Base-by-base conservation (phyloP, 176 grass and related monocot genomes). In the Triticum urartu region DNA sequence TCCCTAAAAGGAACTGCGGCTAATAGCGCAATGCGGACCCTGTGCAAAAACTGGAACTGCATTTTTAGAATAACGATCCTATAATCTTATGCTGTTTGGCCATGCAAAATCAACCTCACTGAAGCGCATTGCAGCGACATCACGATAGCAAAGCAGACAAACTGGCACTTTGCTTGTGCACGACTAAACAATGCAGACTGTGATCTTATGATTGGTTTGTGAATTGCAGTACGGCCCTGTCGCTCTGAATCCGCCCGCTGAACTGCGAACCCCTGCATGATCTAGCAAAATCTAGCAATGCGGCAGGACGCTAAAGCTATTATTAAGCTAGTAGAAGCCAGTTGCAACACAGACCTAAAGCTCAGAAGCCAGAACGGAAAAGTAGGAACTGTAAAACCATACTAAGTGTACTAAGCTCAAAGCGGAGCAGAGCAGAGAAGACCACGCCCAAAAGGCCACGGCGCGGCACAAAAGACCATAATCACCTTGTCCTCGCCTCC, bases 401-500 rank as follows among this genome's bases (percentile, higher is more conserved):
- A 30, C 28, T 30, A 30, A 30, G 28, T 30, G 28, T 30, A 33
- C 35, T 38, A 38, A 85, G 48, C 68, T 63, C 14, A 45, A 71
- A 45, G 20, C 85, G 65, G 67, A 79, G 45, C 52, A 1, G 64
- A 71, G 26, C 20, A 35, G 63, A 69, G 76, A 9, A 26, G 79
- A 63, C 78, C 7, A 30, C 28, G 28, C 28, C 28, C 28, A 30
- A 30, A 30, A 30, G 28, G 28, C 28, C 28, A 30, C 28, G 28
- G 28, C 28, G 28, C 28, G 28, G 28, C 28, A 30, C 28, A 30
- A 30, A 30, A 30, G 28, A 30, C 28, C 28, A 30, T 33, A 76
- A 30, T 87, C 59, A 91, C 89, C 85, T 91, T 91, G 7, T 85
- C 89, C 47, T 81, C 80, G 68, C 78, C 34, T 26, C 36, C 86